These are phyloP conservation scores for Thelonectria discophora DNA, from an alignment of 2,329 filamentous ascomycete genomes.

Conservation along the genomic window DNA sequence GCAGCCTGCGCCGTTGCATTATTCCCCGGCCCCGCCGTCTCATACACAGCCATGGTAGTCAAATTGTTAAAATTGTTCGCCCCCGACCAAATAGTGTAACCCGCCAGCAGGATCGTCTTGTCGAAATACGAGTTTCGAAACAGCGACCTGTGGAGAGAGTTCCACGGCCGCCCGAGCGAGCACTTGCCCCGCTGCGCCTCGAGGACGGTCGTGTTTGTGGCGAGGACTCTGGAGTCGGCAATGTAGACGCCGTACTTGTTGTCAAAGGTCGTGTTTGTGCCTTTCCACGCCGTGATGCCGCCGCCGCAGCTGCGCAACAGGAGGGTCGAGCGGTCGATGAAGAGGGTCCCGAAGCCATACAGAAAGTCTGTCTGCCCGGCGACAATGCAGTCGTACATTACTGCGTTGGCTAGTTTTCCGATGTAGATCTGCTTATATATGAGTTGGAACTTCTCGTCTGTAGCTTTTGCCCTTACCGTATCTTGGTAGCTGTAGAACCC, in stretches of 20 bases:
- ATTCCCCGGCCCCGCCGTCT: slow-evolving; percentile 61
- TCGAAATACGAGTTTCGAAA: slow-evolving; percentile 65
- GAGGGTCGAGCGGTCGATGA: slow-evolving; percentile 62
- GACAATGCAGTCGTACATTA: slow-evolving; percentile 67
- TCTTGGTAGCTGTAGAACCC: slow-evolving; percentile 75
- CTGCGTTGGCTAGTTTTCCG: slow-evolving; percentile 72
- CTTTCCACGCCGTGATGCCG: slow-evolving; percentile 74
- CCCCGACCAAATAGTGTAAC: slow-evolving; percentile 53
- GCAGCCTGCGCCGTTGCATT: slow-evolving; percentile 55
- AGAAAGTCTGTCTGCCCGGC: slow-evolving; percentile 74
- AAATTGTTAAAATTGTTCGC: slow-evolving; percentile 46
- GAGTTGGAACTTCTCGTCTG: neutral
- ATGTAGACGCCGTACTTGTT: slow-evolving; percentile 75
- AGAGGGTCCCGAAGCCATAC: slow-evolving; percentile 72
- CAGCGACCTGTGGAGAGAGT: slow-evolving; percentile 63
- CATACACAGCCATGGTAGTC: slow-evolving; percentile 66
- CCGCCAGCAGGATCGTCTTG: slow-evolving; percentile 58
- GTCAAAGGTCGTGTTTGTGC: slow-evolving; percentile 67
- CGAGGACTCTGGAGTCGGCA: slow-evolving; percentile 59
- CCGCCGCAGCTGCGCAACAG: slow-evolving; percentile 68
- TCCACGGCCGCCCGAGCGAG: slow-evolving; percentile 69
- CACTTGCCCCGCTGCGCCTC: slow-evolving; percentile 53
- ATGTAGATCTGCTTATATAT: slow-evolving; percentile 61
- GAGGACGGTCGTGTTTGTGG: slow-evolving; percentile 58
- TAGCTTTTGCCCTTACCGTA: slow-evolving; percentile 53